Conservation (phyloP, 306 rosid species). For the Acacia crassicarpa region DNA sequence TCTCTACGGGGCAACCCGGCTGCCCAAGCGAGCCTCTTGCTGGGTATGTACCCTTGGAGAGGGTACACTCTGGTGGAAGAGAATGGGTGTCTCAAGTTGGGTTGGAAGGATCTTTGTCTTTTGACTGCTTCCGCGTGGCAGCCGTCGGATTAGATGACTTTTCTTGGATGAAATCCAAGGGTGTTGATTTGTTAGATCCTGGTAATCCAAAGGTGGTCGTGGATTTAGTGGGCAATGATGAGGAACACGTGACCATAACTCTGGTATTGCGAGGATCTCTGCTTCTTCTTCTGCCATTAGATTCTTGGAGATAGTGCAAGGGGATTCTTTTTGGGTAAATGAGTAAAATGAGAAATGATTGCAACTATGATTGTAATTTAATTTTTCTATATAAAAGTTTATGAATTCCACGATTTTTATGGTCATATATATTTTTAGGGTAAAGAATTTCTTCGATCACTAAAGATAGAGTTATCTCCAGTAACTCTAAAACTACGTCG, state of each 20-base stretch:
- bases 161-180: neutral
- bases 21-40: constrained; percentile 74
- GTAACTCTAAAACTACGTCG: too few species aligned
- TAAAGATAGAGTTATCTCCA: too few species aligned
- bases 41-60: constrained; percentile 96
- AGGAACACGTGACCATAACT: neutral
- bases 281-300: neutral
- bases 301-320: neutral
- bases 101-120: constrained; percentile 93
- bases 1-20: constrained; percentile 95
- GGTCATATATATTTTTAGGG: neutral
- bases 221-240: neutral
- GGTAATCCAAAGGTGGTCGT: neutral
- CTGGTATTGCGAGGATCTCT: neutral
- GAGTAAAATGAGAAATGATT: constrained; percentile 37
- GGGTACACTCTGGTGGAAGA: constrained; percentile 93
- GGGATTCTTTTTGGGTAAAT: neutral
- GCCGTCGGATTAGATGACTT: constrained; percentile 55
- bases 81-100: constrained; percentile 77
- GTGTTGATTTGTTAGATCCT: neutral
- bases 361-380: constrained; percentile 28
- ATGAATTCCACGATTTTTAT: neutral
- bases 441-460: too few species aligned
- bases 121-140: constrained; percentile 98
- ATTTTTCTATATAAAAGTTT: neutral